Conservation (phyloP, 495 filamentous ascomycete genomes). For the Stereocaulon alpinum region DNA sequence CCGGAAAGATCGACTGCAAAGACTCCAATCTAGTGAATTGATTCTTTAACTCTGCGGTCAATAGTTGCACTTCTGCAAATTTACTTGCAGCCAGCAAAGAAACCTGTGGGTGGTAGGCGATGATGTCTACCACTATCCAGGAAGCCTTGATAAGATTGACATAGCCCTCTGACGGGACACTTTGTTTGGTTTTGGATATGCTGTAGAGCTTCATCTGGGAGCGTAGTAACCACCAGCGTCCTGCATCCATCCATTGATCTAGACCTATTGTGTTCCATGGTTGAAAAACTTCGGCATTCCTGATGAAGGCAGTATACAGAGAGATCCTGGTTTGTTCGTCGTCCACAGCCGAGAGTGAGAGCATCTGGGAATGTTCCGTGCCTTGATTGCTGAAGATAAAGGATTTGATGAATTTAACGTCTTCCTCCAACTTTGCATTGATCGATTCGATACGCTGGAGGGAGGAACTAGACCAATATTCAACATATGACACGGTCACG, state of each 20-base stretch:
- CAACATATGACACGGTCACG: background rate
- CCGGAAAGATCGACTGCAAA: conserved; percentile 13
- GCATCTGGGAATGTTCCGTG: background rate
- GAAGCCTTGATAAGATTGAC: conserved; percentile 25
- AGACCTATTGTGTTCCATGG: conserved; percentile 27
- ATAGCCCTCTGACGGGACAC: conserved; percentile 14
- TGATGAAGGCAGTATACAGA: conserved; percentile 18
- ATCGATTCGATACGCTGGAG: conserved; percentile 24
- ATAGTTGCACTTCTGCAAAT: conserved; percentile 2
- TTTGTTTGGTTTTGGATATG: background rate
- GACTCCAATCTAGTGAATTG: conserved; percentile 1
- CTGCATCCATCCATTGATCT: conserved; percentile 28
- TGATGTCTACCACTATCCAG: conserved; percentile 24
- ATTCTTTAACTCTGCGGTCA: conserved; percentile 6
- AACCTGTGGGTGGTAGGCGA: conserved; percentile 10
- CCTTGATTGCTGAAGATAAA: conserved; percentile 1
- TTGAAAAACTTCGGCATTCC: conserved; percentile 19
- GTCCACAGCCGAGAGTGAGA: conserved; percentile 4
- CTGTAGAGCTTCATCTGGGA: conserved; percentile 17
- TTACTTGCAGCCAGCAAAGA: background rate
- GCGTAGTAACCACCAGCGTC: conserved; percentile 28
- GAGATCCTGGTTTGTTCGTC: conserved; percentile 5
- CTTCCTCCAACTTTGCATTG: conserved; percentile 12
- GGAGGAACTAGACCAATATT: conserved; percentile 17
- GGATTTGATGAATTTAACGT: conserved; percentile 20